Conservation (phyloP, 192 early-diverging fungal genomes). For the Coemansia sp. region DNA sequence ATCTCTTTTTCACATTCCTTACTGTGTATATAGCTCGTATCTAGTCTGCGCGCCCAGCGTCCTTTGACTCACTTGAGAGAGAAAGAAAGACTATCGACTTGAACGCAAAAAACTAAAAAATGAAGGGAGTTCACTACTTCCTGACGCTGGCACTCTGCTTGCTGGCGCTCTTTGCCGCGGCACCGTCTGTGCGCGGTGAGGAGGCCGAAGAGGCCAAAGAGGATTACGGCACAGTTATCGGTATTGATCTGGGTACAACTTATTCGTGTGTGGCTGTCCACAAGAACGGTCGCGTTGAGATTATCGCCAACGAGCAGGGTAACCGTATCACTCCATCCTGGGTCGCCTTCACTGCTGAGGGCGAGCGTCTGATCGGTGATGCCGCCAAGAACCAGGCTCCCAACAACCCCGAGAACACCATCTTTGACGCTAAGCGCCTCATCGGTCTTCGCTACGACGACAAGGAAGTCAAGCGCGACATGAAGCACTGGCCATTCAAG, state of each 20-base stretch:
- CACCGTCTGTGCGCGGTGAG: slow-evolving; percentile 46
- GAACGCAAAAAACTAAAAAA: slow-evolving; percentile 3
- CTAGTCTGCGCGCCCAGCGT: slow-evolving; percentile 7
- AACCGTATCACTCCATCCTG: slow-evolving; percentile 95
- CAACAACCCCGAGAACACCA: slow-evolving; percentile 98
- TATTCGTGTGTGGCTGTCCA: slow-evolving; percentile 93
- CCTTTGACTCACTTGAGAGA: slow-evolving; percentile 2
- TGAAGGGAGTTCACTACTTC: slow-evolving; percentile 53
- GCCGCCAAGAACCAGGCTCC: slow-evolving; percentile 99
- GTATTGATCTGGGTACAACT: slow-evolving; percentile 96
- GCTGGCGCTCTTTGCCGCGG: slow-evolving; percentile 46
- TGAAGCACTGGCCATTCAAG: slow-evolving; percentile 96
- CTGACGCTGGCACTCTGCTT: slow-evolving; percentile 48
- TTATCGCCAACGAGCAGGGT: slow-evolving; percentile 98
- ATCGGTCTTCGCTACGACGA: slow-evolving; percentile 95
- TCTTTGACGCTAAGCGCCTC: slow-evolving; percentile 98
- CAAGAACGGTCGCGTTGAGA: slow-evolving; percentile 95
- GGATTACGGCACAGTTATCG: slow-evolving; percentile 69
- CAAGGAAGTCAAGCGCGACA: slow-evolving; percentile 88
- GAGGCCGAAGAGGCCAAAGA: slow-evolving; percentile 45
- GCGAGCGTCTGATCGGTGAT: slow-evolving; percentile 98
- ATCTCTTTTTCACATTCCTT: neutral
- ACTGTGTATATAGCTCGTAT: slow-evolving; percentile 10
- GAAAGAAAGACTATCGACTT: slow-evolving; percentile 3
- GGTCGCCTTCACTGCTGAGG: slow-evolving; percentile 85